Conservation (phyloP, 164 flowering plant species). For the Magnolia changhungtana region DNA sequence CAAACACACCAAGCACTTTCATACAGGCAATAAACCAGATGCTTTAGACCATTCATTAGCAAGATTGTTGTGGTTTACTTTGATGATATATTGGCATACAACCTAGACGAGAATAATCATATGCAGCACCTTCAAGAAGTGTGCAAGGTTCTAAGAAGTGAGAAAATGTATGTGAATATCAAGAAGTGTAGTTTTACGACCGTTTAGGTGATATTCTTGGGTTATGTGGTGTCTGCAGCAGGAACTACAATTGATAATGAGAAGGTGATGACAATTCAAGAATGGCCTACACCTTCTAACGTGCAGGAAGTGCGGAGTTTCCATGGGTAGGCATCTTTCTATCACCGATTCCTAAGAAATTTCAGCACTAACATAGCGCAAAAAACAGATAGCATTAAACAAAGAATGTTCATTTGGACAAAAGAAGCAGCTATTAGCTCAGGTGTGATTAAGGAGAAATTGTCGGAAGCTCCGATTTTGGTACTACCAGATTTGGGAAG, state of each 20-base stretch:
- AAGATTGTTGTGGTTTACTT: constrained; percentile 9
- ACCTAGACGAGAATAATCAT: neutral
- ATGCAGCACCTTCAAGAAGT: neutral
- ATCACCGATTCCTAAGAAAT: neutral
- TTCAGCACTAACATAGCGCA: constrained; percentile 4
- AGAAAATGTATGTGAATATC: neutral
- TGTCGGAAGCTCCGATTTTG: neutral
- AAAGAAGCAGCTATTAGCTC: neutral
- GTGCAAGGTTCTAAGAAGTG: neutral
- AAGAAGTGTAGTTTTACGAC: constrained; percentile 1
- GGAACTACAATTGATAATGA: neutral
- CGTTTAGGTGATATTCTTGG: neutral
- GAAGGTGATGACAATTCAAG: neutral
- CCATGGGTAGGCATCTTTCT: constrained; percentile 5
- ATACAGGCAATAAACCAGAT: neutral
- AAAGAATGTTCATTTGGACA: neutral
- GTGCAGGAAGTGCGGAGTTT: neutral
- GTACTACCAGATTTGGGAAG: neutral
- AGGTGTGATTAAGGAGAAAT: neutral
- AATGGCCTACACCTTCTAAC: neutral
- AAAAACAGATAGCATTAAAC: neutral
- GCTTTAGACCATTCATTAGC: neutral
- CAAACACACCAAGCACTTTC: constrained; percentile 5
- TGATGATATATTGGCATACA: constrained; percentile 5
- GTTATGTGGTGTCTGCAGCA: neutral